Percentiles rank a stretch among this genome's conserved stretches.
phyloP scores from a whole-genome alignment of 192 early-diverging fungal species.

The Coemansia aciculifera region DNA sequence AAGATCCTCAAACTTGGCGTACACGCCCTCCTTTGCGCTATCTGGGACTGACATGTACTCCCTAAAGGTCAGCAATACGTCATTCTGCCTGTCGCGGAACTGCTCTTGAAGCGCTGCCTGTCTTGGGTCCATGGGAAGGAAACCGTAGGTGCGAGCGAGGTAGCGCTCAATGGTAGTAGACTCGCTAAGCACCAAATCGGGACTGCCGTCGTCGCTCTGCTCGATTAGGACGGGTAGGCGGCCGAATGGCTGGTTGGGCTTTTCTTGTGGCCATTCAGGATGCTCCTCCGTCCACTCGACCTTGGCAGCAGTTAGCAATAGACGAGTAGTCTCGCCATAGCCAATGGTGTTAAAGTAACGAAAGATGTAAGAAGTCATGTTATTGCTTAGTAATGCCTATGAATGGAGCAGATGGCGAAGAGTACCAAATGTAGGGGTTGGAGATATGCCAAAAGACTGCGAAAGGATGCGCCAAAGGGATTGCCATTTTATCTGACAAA shows the following conservation, averaged over 20 bases:
- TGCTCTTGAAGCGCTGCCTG: conserved; percentile 34
- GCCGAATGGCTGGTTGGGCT: conserved; percentile 39
- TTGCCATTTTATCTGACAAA: neutral
- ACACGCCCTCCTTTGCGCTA: neutral
- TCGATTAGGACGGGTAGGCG: conserved; percentile 40
- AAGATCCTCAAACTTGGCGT: conserved; percentile 20
- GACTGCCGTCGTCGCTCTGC: conserved; percentile 18
- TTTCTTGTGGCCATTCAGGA: conserved; percentile 36
- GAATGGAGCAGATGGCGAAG: neutral
- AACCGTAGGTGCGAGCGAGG: conserved; percentile 53
- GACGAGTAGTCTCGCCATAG: conserved; percentile 25
- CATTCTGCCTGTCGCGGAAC: conserved; percentile 19
- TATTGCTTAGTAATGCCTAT: neutral
- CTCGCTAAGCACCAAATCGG: conserved; percentile 45
- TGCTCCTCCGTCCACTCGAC: conserved; percentile 40
- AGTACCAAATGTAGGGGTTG: neutral
- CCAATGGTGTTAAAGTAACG: conserved; percentile 32
- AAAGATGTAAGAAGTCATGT: conserved; percentile 22
- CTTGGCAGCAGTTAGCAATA: conserved; percentile 45
- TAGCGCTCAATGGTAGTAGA: conserved; percentile 57
- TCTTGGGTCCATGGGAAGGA: conserved; percentile 31
- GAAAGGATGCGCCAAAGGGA: neutral
- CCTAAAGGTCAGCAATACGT: neutral
- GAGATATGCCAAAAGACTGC: neutral
- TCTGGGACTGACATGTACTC: neutral